Evolutionary conservation across 2,329 filamentous ascomycete species (phyloP).

Genomic region (Verticillium zaregamsianum): DNA sequence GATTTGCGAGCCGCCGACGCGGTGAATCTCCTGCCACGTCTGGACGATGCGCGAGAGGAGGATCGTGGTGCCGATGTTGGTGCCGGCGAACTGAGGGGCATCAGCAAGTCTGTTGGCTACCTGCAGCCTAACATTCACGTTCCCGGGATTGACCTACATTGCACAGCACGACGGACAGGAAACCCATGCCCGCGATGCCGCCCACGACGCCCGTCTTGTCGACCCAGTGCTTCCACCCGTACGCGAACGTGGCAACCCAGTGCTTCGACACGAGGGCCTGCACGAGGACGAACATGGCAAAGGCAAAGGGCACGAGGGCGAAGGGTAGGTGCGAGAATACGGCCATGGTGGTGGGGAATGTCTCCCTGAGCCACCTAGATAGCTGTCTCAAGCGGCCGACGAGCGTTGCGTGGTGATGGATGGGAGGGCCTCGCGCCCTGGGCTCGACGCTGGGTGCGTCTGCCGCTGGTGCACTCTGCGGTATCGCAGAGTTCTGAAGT

Average conservation of each 20-base stretch:
- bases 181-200: constrained; percentile 67
- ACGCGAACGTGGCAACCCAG: constrained; percentile 68
- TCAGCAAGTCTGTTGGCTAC: background rate
- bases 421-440: background rate
- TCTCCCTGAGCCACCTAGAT: constrained; percentile 59
- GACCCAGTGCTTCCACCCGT: constrained; percentile 72
- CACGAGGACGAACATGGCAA: constrained; percentile 71
- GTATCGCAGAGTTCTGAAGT: background rate
- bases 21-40: constrained; percentile 59
- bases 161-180: constrained; percentile 64
- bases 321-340: constrained; percentile 63
- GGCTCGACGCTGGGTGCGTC: background rate
- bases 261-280: constrained; percentile 68
- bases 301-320: constrained; percentile 64
- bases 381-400: constrained; percentile 39
- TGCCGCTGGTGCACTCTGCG: background rate
- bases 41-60: constrained; percentile 68
- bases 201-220: constrained; percentile 63
- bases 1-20: constrained; percentile 40
- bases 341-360: constrained; percentile 65
- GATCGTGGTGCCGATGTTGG: constrained; percentile 73
- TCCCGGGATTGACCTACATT: constrained; percentile 50
- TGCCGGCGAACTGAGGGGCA: constrained; percentile 62
- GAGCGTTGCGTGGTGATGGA: constrained; percentile 38
- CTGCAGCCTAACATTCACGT: too few relatives aligned